Evolutionary conservation across 352 stramenopile genomes (phyloP).

Genomic region (Globisporangium paddicum): DNA sequence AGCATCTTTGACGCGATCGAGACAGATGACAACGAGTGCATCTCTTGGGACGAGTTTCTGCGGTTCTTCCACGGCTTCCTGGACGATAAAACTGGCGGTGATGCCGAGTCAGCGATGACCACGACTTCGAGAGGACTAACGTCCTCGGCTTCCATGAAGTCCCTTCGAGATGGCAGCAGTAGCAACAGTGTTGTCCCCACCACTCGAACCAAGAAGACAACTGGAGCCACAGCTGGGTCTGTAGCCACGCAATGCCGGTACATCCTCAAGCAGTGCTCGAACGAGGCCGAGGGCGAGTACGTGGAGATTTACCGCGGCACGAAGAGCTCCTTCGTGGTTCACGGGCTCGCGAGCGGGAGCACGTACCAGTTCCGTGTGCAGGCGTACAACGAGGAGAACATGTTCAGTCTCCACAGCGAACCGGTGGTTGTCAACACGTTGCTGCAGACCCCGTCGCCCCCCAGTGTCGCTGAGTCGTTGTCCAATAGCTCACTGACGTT

Average conservation of each 20-base stretch:
- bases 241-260: conserved; percentile 43
- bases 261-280: conserved; percentile 84
- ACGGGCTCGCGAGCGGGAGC: conserved; percentile 71
- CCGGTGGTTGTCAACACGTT: conserved; percentile 82
- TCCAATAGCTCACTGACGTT: conserved; percentile 5
- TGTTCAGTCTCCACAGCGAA: conserved; percentile 64
- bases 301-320: conserved; percentile 82
- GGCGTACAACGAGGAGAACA: conserved; percentile 71
- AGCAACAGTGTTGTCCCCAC: background rate
- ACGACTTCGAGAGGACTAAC: background rate
- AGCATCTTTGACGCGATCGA: conserved; percentile 89
- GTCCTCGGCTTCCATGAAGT: conserved; percentile 8
- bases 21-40: conserved; percentile 84
- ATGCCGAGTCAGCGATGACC: conserved; percentile 19
- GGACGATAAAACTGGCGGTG: conserved; percentile 20
- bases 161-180: conserved; percentile 3
- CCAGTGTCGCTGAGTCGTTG: conserved; percentile 28
- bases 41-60: conserved; percentile 85
- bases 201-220: background rate
- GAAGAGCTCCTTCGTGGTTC: conserved; percentile 63
- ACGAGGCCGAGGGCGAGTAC: conserved; percentile 77
- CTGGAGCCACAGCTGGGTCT: conserved; percentile 1
- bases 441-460: conserved; percentile 59
- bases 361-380: conserved; percentile 91
- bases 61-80: conserved; percentile 67